Percentiles rank a stretch among this genome's conserved stretches.
Evolutionary conservation across 495 filamentous ascomycete species (phyloP).

Genomic region (Neurospora sublineolata): DNA sequence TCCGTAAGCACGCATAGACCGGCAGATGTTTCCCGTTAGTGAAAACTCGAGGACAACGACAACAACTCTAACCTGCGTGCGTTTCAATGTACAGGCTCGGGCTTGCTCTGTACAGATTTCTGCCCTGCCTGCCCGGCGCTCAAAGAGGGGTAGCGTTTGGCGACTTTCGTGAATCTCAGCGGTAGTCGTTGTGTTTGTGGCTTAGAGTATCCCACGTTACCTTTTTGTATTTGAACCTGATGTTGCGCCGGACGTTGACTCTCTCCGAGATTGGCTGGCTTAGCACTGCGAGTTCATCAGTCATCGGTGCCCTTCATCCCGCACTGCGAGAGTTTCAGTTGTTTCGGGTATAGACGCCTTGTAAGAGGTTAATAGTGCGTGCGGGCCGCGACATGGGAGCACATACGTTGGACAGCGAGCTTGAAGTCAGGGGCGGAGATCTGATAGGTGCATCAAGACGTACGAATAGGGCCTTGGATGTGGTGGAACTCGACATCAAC

Average conservation of each 20-base stretch:
- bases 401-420: not conserved
- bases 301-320: not conserved
- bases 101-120: not conserved
- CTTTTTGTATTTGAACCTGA: not conserved
- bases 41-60: not conserved
- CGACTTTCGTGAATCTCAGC: not conserved
- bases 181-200: not conserved
- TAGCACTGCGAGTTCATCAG: not conserved
- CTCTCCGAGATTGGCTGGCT: not conserved
- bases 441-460: not conserved
- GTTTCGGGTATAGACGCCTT: not conserved
- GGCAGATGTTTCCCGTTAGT: not conserved
- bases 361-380: not conserved
- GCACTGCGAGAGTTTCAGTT: not conserved
- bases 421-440: not conserved
- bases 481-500: not conserved
- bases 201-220: not conserved
- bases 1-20: not conserved
- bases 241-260: not conserved
- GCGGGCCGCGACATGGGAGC: not conserved
- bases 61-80: not conserved
- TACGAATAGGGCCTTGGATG: not conserved
- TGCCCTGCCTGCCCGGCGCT: not conserved
- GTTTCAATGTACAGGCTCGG: not conserved
- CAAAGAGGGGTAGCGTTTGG: not conserved